Conservation (phyloP, 2,329 filamentous ascomycete species). For the Aureobasidium subglaciale region DNA sequence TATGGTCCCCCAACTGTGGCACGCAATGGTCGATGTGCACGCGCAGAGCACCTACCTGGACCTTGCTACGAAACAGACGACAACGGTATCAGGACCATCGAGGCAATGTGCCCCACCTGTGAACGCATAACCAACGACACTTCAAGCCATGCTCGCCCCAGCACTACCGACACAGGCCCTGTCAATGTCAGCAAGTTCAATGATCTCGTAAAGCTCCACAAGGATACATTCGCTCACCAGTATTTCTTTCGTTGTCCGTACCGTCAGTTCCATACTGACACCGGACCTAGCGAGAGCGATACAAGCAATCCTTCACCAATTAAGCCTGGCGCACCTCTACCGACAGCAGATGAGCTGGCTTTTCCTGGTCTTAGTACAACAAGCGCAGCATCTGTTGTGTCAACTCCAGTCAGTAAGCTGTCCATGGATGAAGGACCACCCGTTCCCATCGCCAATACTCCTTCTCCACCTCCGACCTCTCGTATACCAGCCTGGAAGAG, state of each 20-base stretch:
- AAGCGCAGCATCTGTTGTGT: neutral
- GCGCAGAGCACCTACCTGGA: neutral
- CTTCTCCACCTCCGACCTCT: neutral
- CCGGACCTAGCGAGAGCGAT: neutral
- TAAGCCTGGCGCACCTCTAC: neutral
- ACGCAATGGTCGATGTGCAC: constrained; percentile 2
- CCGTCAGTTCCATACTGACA: neutral
- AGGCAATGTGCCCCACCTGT: neutral
- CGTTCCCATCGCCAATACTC: neutral
- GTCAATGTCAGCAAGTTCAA: neutral
- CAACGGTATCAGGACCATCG: neutral
- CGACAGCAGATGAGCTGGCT: neutral
- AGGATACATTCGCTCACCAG: neutral
- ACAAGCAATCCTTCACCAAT: neutral
- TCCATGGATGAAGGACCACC: neutral
- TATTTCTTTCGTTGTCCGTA: neutral
- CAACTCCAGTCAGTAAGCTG: neutral
- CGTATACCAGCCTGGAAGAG: neutral
- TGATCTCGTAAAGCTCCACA: neutral
- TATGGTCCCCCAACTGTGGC: neutral
- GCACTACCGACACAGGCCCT: neutral
- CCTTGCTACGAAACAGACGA: neutral
- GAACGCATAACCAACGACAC: neutral
- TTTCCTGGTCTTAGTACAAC: neutral
- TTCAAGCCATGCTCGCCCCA: too few species aligned